Conservation (phyloP, 169 alveolate genomes). For the Eimeria sp. region DNA sequence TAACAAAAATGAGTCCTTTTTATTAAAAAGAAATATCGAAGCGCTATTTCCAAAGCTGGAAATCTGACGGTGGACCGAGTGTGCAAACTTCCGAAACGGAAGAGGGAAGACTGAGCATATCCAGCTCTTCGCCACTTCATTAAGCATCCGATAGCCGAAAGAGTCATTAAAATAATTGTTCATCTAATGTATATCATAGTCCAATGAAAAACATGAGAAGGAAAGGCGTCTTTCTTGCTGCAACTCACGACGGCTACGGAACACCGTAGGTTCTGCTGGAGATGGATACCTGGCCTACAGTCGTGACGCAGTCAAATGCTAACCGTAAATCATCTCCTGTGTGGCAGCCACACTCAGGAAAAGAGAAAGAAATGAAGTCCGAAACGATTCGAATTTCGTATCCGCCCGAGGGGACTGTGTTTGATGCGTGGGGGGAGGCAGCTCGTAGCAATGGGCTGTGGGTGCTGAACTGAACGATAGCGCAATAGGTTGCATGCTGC, state of each 20-base stretch:
- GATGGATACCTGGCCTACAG: not conserved
- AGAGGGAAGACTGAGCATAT: not conserved
- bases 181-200: too few relatives aligned
- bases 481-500: too few relatives aligned
- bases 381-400: not conserved
- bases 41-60: not conserved
- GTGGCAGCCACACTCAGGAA: too few relatives aligned
- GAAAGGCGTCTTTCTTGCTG: not conserved
- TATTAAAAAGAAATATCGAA: not conserved
- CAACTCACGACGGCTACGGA: not conserved
- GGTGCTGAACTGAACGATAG: not conserved
- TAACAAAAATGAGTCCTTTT: not conserved
- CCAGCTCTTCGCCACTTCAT: not conserved
- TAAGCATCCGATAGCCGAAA: not conserved
- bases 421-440: not conserved
- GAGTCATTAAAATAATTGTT: not conserved
- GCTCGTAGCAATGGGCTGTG: not conserved
- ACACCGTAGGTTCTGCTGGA: not conserved
- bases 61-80: not conserved
- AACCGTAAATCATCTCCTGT: not conserved
- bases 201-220: not conserved
- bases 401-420: not conserved
- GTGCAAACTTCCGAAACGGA: not conserved
- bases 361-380: not conserved
- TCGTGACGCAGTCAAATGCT: not conserved